phyloP scores from a whole-genome alignment of 1,284 basidiomycete species.

The Pseudozyma sp. region DNA sequence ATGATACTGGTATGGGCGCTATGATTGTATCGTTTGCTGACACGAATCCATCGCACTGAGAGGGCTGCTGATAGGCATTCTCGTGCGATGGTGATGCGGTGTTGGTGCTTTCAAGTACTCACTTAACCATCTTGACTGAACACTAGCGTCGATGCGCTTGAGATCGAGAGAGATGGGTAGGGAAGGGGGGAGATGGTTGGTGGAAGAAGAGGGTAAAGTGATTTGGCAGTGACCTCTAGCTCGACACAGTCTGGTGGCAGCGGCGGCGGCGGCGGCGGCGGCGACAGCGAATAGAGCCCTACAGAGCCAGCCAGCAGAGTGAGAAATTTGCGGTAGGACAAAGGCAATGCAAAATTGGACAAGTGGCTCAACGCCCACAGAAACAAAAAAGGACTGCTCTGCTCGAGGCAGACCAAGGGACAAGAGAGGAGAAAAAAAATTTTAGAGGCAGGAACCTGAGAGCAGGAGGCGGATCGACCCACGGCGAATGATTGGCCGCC shows the following conservation, averaged over 20 bases:
- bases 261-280: constrained; percentile 4
- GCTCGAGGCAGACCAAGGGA: neutral
- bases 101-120: constrained; percentile 23
- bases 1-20: no score
- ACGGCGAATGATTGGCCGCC: constrained; percentile 11
- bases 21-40: no score
- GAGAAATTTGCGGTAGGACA: constrained; percentile 16
- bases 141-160: constrained; percentile 49
- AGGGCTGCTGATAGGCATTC: no score
- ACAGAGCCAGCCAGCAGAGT: neutral
- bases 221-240: constrained; percentile 15
- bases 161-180: constrained; percentile 44
- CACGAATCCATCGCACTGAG: neutral
- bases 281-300: constrained; percentile 5
- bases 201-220: constrained; percentile 19
- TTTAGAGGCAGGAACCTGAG: neutral
- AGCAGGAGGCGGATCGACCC: neutral
- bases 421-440: constrained; percentile 10
- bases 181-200: constrained; percentile 24
- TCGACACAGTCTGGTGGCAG: constrained; percentile 5
- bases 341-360: constrained; percentile 20
- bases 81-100: constrained; percentile 2
- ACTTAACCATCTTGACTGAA: constrained; percentile 60
- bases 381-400: no score
- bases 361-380: constrained; percentile 5